Conservation (phyloP, 164 flowering plant species). For the Cinnamomum micranthum region DNA sequence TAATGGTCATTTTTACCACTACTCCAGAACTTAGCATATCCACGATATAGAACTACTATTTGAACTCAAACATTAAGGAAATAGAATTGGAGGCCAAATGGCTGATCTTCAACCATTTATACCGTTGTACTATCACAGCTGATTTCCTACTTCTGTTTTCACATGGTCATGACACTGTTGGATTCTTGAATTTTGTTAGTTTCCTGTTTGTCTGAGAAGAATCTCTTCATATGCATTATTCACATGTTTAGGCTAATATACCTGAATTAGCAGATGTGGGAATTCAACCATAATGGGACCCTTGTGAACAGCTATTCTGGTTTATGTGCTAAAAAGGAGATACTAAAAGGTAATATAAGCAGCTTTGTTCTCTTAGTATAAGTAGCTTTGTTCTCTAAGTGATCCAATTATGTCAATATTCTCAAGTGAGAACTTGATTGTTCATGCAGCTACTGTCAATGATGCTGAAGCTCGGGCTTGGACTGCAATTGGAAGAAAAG, state of each 20-base stretch:
- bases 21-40: no score
- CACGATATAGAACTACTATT: background rate
- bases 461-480: slow-evolving; percentile 64
- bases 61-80: background rate
- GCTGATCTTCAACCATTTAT: background rate
- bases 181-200: background rate
- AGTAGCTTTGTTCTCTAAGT: background rate
- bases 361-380: background rate
- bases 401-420: background rate
- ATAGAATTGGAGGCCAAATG: no score
- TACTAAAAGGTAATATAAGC: slow-evolving; percentile 37
- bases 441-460: slow-evolving; percentile 33
- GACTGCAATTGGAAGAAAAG: slow-evolving; percentile 80
- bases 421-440: slow-evolving; percentile 1
- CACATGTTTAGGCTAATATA: slow-evolving; percentile 1
- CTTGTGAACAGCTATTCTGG: slow-evolving; percentile 70
- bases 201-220: background rate
- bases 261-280: slow-evolving; percentile 59
- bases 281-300: slow-evolving; percentile 51
- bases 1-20: background rate
- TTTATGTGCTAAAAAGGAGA: slow-evolving; percentile 51
- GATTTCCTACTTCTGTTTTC: background rate
- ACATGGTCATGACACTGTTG: background rate
- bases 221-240: background rate
- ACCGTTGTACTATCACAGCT: background rate